Evolutionary conservation across 805 yeast species (phyloP), one percentile per base, ranked within the genome.

Genomic region (Cyberlindnera euphorbiiphila): DNA sequence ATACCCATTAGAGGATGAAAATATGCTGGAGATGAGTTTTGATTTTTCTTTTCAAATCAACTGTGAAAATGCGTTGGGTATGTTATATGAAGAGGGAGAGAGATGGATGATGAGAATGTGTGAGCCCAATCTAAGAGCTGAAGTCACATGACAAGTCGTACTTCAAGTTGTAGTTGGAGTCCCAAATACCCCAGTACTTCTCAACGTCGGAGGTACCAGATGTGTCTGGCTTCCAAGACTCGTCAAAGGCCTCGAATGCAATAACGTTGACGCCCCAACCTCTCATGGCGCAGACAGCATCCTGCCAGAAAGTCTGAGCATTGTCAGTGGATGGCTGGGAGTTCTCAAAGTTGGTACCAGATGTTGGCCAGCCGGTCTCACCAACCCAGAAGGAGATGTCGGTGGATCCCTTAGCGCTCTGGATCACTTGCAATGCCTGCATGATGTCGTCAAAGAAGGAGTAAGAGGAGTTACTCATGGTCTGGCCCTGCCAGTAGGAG

Each of bases 401-500:
- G 42, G 91, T 81, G 43, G 83, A 66, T 46, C 96, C 96, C 73
- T 91, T 89, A 53, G 75, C 64, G 51, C 86, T 70, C 74, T 91
- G 96, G 56, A 91, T 78, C 45, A 72, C 70, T 71, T 87, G 95
- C 62, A 91, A 69, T 50, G 97, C 96, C 74, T 91, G 97, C 96
- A 89, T 88, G 64, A 91, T 86, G 64, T 91, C 97, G 62, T 89
- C 97, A 51, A 87, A 76, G 82, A 89, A 91, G 3, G 96, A 87
- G 74, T 77, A 85, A 13, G 95, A 78, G 19, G 96, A 76, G 63
- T 89, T 89, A 34, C 63, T 57, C 75, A 73, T 74, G 50, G 87
- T 74, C 71, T 88, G 97, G 29, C 97, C 97, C 71, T 91, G 98
- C 98, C 98, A 91, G 81, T 89, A 91, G 8, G 97, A 85, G 76